These are phyloP conservation scores for Furcasterigmium sp. DNA, from an alignment of 2,329 filamentous ascomycete genomes.

Conservation along the genomic window DNA sequence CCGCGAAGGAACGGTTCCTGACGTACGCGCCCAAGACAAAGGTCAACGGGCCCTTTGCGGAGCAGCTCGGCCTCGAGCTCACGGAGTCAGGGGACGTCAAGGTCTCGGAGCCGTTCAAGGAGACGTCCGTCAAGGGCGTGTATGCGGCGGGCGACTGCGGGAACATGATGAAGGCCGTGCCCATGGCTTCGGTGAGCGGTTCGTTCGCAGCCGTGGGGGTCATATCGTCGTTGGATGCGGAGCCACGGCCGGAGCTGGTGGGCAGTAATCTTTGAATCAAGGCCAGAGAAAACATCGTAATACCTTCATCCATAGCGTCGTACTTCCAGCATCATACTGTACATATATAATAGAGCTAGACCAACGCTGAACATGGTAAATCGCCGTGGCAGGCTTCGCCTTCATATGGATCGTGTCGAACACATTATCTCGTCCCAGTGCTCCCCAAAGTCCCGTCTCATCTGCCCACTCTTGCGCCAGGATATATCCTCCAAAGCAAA, in stretches of 20 bases:
- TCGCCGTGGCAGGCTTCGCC: too few relatives aligned
- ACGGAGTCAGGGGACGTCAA: slow-evolving; percentile 36
- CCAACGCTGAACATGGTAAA: too few relatives aligned
- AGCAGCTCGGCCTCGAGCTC: slow-evolving; percentile 38
- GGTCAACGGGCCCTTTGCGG: slow-evolving; percentile 33
- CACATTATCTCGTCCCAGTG: too few relatives aligned
- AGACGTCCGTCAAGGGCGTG: slow-evolving; percentile 44
- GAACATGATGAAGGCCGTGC: slow-evolving; percentile 21
- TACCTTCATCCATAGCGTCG: too few relatives aligned
- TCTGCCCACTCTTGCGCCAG: too few relatives aligned
- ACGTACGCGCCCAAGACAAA: slow-evolving; percentile 29
- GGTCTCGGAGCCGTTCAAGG: slow-evolving; percentile 35
- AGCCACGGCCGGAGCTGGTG: slow-evolving; percentile 5
- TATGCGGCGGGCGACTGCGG: slow-evolving; percentile 49
- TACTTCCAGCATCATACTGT: too few relatives aligned
- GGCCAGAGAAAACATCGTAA: too few relatives aligned
- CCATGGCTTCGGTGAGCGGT: slow-evolving; percentile 22
- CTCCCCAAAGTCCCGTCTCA: too few relatives aligned
- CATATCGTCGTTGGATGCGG: slow-evolving; percentile 8
- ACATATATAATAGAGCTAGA: too few relatives aligned
- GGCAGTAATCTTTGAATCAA: too few relatives aligned
- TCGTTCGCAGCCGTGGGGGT: slow-evolving; percentile 20
- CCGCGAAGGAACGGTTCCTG: slow-evolving; percentile 32
- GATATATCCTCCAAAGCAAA: too few relatives aligned
- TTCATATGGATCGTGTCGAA: too few relatives aligned